phyloP scores from a whole-genome alignment of 371 early-diverging fungal species.

The Blastocladiella emersonii region DNA sequence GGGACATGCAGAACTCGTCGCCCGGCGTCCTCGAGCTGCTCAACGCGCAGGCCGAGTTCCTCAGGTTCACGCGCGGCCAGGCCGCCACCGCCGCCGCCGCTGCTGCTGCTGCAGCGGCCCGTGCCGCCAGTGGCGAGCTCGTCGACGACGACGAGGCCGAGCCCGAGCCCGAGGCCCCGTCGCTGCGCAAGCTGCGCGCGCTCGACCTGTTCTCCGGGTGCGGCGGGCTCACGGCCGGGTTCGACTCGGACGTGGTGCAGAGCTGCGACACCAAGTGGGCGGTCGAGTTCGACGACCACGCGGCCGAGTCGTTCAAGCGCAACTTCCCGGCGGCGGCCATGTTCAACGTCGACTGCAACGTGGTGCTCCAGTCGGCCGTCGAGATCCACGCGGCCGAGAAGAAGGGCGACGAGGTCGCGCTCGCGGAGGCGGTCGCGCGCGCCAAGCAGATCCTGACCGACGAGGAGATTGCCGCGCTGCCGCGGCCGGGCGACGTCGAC shows the following conservation, averaged over 20 bases:
- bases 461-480: neutral
- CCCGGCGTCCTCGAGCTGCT: too few relatives aligned
- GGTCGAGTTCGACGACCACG: constrained; percentile 36
- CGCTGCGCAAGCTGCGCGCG: constrained; percentile 18
- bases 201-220: constrained; percentile 50
- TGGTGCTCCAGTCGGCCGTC: constrained; percentile 37
- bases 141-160: neutral
- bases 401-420: neutral
- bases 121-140: too few relatives aligned
- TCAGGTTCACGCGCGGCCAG: too few relatives aligned
- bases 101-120: too few relatives aligned
- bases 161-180: neutral
- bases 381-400: neutral
- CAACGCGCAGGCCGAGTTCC: too few relatives aligned
- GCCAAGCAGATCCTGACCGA: too few relatives aligned
- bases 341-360: constrained; percentile 40
- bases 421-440: too few relatives aligned
- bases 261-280: constrained; percentile 37
- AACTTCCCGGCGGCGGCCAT: constrained; percentile 39
- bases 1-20: too few relatives aligned
- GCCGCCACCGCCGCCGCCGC: too few relatives aligned
- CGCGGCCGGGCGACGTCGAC: constrained; percentile 28
- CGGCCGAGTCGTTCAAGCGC: constrained; percentile 35
- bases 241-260: constrained; percentile 26
- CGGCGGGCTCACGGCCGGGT: constrained; percentile 43